Base-by-base conservation (phyloP, 78 protist genomes). In the Dictyostelium brefeldianum region DNA sequence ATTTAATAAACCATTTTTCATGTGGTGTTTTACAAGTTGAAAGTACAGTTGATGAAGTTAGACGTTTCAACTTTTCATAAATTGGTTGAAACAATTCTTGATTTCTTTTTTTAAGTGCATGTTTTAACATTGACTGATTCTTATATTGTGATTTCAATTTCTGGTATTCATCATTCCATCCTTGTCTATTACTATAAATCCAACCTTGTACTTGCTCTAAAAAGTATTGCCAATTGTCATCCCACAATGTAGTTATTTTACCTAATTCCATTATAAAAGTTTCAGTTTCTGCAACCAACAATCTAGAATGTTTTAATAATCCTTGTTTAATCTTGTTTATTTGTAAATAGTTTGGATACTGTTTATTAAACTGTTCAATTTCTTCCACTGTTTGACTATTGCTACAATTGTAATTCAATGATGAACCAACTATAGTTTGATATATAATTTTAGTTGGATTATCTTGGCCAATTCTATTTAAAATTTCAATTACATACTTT, bases 181-280 rank as follows among this genome's bases (percentile, higher is more conserved):
- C n/a, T 27, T 73, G 56, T 4, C 18, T 18, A 14, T 57, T 15
- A 11, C 20, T 36, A 43, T 15, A 90, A 9, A 90, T 50, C 90
- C 89, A 82, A 27, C 69, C 78, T 15, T 85, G 96, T 9, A 74
- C n/a, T 14, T 75, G 77, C 25, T 80, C 74, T 25, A 94, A 9
- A 15, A 75, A 10, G 5, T 89, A 59, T 53, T 51, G 70, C 95
- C 96, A 94, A 75, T 64, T 69, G 25, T 96, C 97, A n/a, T 94
- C 95, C 95, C 97, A 94, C 3, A 96, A 89, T 6, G 79, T 89
- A 14, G 96, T 73, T 6, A 96, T 14, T 11, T 94, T 77, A 25
- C 48, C 91, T 25, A 96, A 18, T 22, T 93, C 96, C 11, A 20
- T 14, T 17, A 90, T 64, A 15, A 90, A 9, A 22, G 4, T 22